A percentile compares a stretch with the other conserved stretches of the same genome.
phyloP scores from a whole-genome alignment of 1,284 basidiomycete genomes.

The Malassezia sp. region DNA sequence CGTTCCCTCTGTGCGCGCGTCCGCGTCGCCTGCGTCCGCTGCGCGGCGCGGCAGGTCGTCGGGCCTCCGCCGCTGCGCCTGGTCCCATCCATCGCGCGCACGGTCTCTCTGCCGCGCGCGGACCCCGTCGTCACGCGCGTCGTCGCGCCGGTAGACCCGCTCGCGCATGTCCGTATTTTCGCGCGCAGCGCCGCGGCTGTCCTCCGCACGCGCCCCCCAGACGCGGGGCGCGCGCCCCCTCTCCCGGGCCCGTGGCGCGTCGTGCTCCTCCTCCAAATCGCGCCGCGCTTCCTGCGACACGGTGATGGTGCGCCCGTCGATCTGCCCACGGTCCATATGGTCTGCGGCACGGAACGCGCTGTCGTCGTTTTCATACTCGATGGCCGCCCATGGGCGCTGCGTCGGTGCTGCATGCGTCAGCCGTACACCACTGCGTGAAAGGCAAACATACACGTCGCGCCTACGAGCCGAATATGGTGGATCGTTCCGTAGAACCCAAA shows the following conservation, averaged over 20 bases:
- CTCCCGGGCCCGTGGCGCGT: too few species aligned
- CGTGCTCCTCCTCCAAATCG: too few species aligned
- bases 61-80: not conserved
- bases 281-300: not conserved
- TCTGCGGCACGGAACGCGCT: conserved; percentile 21
- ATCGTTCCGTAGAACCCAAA: conserved; percentile 25
- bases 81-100: too few species aligned
- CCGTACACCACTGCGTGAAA: not conserved
- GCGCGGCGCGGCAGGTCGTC: not conserved
- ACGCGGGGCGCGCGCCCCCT: too few species aligned
- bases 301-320: conserved; percentile 20
- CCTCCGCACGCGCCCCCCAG: too few species aligned
- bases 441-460: not conserved
- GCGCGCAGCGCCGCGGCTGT: too few species aligned
- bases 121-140: too few species aligned
- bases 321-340: conserved; percentile 32
- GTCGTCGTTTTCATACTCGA: conserved; percentile 14
- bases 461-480: not conserved
- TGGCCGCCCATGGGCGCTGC: conserved; percentile 14
- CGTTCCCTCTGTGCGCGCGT: too few species aligned
- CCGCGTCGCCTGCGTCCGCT: too few species aligned
- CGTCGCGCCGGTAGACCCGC: too few species aligned
- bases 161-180: too few species aligned
- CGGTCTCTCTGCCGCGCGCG: too few species aligned
- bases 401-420: conserved; percentile 1